phyloP scores from a whole-genome alignment of 768 basidiomycete genomes.

The Candolleomyces eurysporus region DNA sequence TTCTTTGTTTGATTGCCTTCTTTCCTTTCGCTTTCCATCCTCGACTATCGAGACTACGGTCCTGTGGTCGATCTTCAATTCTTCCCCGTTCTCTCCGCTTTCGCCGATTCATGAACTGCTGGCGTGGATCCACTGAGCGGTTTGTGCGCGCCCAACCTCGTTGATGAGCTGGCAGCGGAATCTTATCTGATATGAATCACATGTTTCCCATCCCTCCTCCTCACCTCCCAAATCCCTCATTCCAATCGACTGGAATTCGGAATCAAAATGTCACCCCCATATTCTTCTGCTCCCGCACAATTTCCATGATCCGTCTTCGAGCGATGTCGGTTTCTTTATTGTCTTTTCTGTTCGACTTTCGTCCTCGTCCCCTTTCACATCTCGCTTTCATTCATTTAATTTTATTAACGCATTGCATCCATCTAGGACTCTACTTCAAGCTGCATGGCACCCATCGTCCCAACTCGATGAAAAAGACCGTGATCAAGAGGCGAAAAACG shows the following conservation, averaged over 20 bases:
- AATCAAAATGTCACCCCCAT: background rate
- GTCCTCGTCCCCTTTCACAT: too few relatives aligned
- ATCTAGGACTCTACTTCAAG: constrained; percentile 92
- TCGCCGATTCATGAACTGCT: too few relatives aligned
- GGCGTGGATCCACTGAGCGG: too few relatives aligned
- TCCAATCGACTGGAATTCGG: too few relatives aligned
- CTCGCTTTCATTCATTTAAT: background rate
- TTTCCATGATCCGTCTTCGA: background rate
- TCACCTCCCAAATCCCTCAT: background rate
- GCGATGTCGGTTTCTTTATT: too few relatives aligned
- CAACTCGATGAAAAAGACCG: constrained; percentile 98
- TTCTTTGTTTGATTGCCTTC: constrained; percentile 3
- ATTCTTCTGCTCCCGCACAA: constrained; percentile 5
- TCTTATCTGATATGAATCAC: constrained; percentile 23
- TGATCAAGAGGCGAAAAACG: constrained; percentile 98
- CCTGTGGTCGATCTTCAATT: too few relatives aligned
- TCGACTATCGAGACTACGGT: constrained; percentile 25
- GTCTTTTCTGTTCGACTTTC: too few relatives aligned
- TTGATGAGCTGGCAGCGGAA: constrained; percentile 8
- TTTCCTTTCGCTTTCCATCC: constrained; percentile 33
- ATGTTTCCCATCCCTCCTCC: background rate
- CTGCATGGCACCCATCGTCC: constrained; percentile 96
- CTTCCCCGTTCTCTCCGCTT: too few relatives aligned
- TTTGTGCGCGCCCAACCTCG: constrained; percentile 11
- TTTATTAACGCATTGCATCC: background rate